Conservation (phyloP, 129 eudicot species). For the Arctium lappa region DNA sequence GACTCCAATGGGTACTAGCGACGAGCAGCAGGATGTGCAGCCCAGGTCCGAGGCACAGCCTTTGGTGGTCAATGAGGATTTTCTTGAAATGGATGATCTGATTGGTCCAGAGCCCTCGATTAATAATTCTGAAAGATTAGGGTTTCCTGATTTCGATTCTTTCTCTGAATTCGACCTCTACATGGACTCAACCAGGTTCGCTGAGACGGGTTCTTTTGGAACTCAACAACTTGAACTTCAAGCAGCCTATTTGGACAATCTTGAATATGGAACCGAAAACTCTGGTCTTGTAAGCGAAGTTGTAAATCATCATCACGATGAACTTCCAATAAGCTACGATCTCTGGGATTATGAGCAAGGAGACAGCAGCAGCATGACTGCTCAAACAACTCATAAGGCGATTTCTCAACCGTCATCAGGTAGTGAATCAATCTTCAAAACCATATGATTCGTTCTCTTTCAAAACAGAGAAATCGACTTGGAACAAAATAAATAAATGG, state of each 20-base stretch:
- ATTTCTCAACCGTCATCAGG: constrained; percentile 45
- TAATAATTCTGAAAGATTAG: constrained; percentile 12
- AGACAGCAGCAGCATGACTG: constrained; percentile 13
- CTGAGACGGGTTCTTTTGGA: constrained; percentile 20
- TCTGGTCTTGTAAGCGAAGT: constrained; percentile 27
- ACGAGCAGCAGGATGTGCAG: neutral
- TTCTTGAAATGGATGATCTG: constrained; percentile 81
- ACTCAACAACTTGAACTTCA: constrained; percentile 24
- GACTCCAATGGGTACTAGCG: neutral
- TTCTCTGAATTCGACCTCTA: constrained; percentile 43
- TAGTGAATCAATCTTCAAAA: constrained; percentile 26
- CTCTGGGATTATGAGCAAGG: constrained; percentile 43
- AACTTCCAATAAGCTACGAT: constrained; percentile 26
- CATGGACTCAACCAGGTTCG: constrained; percentile 30
- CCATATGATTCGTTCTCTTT: neutral
- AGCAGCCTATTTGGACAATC: constrained; percentile 19
- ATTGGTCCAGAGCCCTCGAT: constrained; percentile 44
- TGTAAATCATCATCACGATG: constrained; percentile 31
- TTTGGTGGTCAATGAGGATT: constrained; percentile 48
- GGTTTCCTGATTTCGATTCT: constrained; percentile 39
- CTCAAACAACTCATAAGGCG: constrained; percentile 25
- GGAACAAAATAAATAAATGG: neutral
- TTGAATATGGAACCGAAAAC: constrained; percentile 31
- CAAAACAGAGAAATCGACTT: neutral
- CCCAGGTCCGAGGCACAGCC: neutral